Evolutionary conservation across 352 stramenopile genomes (phyloP), one percentile per base, ranked within the genome.

Genomic region (Discostella stelligera): DNA sequence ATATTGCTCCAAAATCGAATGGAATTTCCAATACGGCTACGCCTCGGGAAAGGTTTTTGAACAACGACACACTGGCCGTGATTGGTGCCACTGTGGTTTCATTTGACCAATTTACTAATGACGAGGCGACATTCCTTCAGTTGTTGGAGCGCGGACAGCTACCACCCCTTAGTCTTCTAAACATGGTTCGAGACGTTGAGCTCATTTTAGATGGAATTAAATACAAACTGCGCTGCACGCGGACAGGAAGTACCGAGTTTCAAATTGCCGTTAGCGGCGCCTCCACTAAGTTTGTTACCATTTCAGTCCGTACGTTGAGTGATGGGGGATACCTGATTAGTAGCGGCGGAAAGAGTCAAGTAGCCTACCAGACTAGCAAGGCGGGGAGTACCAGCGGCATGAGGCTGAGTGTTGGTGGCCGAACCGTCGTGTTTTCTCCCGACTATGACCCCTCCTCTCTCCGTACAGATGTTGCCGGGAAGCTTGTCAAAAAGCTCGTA

Each of bases 141-240:
- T 70, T 92, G 4, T 53, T 94, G 16, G 77, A 87, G 55, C 90
- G 92, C 56, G 90, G 89, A 25, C 97, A 99, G 84, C 82, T 98
- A 46, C 96, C 97, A 25, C 76, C 94, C 50, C 90, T 91, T 18
- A 88, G 93, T 18, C 84, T 98, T 14, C 86, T 99, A n/a, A 85
- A 83, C 41, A 90, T 92, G 85, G 70, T 83, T 5, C 76, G 89
- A 18, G 67, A 94, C 21, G 90, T 99, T 0, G 96, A 99, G 77
- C 90, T 99, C 37, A 99, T 99, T 83, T 97, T 99, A 79, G 96
- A 99, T 83, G 96, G 95, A 30, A 93, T 98, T 72, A 99, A 99
- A 90, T 99, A 99, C 91, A 95, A 95, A 79, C 89, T 99, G 64
- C 80, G 81, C 37, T 96, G 95, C 54, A 95, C 90, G 78, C 92